phyloP scores from a whole-genome alignment of 2,329 filamentous ascomycete genomes.

The Lasiodiplodia gonubiensis region DNA sequence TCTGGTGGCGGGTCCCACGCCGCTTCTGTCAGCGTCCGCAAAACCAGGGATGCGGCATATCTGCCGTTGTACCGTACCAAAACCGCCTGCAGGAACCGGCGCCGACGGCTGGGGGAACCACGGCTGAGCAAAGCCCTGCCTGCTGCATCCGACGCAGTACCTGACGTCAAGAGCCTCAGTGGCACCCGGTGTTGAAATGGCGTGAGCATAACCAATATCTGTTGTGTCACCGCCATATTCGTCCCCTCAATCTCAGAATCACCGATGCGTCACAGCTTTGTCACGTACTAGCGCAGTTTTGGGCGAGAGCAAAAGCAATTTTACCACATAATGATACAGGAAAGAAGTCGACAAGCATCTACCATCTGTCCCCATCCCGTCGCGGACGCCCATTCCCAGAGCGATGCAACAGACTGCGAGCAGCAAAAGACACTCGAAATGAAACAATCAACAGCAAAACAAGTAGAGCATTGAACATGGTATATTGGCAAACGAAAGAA shows the following conservation, averaged over 20 bases:
- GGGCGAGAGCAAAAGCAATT: constrained; percentile 26
- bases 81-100: constrained; percentile 14
- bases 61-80: constrained; percentile 19
- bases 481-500: constrained; percentile 28
- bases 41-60: constrained; percentile 1
- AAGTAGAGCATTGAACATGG: constrained; percentile 25
- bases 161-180: constrained; percentile 13
- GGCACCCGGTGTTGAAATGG: constrained; percentile 5
- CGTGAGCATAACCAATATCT: constrained; percentile 4
- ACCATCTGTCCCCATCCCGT: background rate
- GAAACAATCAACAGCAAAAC: constrained; percentile 11
- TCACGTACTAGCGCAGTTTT: background rate
- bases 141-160: background rate
- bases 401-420: background rate
- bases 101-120: constrained; percentile 15
- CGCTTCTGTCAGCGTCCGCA: background rate
- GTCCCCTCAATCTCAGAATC: background rate
- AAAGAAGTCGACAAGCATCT: constrained; percentile 19
- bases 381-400: constrained; percentile 11
- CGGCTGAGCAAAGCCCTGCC: constrained; percentile 2
- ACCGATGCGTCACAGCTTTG: background rate
- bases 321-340: constrained; percentile 26
- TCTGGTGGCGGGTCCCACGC: background rate
- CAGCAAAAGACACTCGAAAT: constrained; percentile 2
- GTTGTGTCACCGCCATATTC: constrained; percentile 1